phyloP scores from a whole-genome alignment of 208 protist genomes.

The Wallacemonas rigidus region DNA sequence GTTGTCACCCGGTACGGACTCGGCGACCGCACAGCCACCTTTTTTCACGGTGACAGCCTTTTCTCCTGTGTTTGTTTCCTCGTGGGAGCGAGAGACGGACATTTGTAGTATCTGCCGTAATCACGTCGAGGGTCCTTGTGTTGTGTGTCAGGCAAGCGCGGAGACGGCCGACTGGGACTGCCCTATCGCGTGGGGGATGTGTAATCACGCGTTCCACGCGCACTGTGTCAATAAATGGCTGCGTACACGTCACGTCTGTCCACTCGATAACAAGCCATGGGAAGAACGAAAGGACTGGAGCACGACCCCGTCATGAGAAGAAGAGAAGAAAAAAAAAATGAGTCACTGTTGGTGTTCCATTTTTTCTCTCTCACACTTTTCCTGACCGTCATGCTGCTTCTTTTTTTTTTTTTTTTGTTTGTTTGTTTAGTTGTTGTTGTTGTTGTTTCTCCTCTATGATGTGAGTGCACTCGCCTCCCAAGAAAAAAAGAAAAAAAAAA shows the following conservation, averaged over 20 bases:
- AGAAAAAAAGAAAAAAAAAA: conserved; percentile 5
- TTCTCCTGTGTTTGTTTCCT: conserved; percentile 96
- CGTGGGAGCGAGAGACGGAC: conserved; percentile 95
- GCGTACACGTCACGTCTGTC: conserved; percentile 96
- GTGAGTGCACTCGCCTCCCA: too few species aligned
- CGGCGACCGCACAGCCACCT: not conserved
- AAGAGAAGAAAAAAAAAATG: conserved; percentile 7
- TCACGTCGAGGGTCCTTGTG: conserved; percentile 97
- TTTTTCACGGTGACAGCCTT: conserved; percentile 90
- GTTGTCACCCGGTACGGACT: not conserved
- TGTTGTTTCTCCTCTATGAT: too few species aligned
- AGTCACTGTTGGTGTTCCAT: not conserved
- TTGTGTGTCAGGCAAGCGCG: conserved; percentile 94
- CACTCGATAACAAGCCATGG: conserved; percentile 96
- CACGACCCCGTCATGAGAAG: not conserved
- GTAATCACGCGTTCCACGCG: conserved; percentile 98
- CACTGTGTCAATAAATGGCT: conserved; percentile 99
- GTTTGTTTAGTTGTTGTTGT: not conserved
- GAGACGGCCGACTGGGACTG: conserved; percentile 70
- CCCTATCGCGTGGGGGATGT: conserved; percentile 97
- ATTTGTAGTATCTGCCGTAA: conserved; percentile 98
- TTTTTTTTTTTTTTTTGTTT: not conserved
- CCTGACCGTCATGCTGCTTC: not conserved
- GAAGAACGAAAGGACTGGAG: conserved; percentile 79
- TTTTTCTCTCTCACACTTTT: conserved; percentile 13